Conservation (phyloP, 1,139 yeast species). For the Nakaseomyces kungkrabaensis region DNA sequence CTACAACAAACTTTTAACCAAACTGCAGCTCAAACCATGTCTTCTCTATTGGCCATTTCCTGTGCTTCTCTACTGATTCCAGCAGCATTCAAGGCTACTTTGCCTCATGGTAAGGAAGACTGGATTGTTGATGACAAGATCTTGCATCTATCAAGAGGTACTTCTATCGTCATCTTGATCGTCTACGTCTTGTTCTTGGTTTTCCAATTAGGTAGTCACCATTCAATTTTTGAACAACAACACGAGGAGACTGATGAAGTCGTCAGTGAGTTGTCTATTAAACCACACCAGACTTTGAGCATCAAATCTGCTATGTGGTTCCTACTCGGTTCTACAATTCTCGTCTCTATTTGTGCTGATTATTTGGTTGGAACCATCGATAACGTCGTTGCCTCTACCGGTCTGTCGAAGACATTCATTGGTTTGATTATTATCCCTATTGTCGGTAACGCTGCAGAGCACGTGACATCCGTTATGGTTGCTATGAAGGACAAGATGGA, state of each 20-base stretch:
- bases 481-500: slow-evolving; percentile 97
- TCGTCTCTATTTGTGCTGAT: slow-evolving; percentile 89
- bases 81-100: slow-evolving; percentile 87
- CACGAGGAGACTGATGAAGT: slow-evolving; percentile 32
- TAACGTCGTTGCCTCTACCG: slow-evolving; percentile 70
- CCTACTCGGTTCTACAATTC: slow-evolving; percentile 56
- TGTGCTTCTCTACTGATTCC: slow-evolving; percentile 84
- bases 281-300: slow-evolving; percentile 16
- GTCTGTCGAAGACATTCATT: slow-evolving; percentile 86
- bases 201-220: slow-evolving; percentile 87
- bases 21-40: slow-evolving; percentile 97
- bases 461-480: slow-evolving; percentile 89
- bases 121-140: slow-evolving; percentile 40
- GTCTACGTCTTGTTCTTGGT: slow-evolving; percentile 69
- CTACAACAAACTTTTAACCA: slow-evolving; percentile 84
- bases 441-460: slow-evolving; percentile 98
- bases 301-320: slow-evolving; percentile 20
- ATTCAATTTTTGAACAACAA: slow-evolving; percentile 43
- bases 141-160: slow-evolving; percentile 73
- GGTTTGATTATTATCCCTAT: slow-evolving; percentile 91
- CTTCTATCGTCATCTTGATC: slow-evolving; percentile 66
- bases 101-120: slow-evolving; percentile 41
- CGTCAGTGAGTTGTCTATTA: slow-evolving; percentile 18
- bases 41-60: slow-evolving; percentile 83
- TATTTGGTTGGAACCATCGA: slow-evolving; percentile 89